phyloP scores from a whole-genome alignment of 306 rosid species.

The Herpetospermum pedunculosum region DNA sequence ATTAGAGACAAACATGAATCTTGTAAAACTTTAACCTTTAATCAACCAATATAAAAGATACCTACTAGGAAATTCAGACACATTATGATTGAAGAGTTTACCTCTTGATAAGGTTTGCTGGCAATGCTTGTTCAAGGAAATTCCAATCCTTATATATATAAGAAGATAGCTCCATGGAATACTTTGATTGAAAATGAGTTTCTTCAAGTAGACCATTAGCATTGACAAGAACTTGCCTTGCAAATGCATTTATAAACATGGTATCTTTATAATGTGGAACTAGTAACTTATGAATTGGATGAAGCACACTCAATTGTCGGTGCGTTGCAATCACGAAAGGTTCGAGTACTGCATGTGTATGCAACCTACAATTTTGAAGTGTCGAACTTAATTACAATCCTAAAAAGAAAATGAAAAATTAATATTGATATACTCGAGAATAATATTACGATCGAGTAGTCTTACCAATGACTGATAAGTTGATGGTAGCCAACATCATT shows the following conservation, averaged over 20 bases:
- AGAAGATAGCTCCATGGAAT: constrained; percentile 65
- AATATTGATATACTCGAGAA: too few species aligned
- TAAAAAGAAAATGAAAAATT: too few species aligned
- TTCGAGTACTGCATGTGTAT: constrained; percentile 71
- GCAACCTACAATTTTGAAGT: constrained; percentile 54
- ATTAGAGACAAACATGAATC: too few species aligned
- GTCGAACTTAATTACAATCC: too few species aligned
- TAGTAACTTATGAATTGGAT: constrained; percentile 65
- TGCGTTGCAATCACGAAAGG: constrained; percentile 71
- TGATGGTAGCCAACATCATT: constrained; percentile 69
- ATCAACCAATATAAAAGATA: too few species aligned
- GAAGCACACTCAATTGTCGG: constrained; percentile 70
- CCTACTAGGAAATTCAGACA: neutral
- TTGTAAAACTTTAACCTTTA: too few species aligned
- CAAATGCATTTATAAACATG: constrained; percentile 68
- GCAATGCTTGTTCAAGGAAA: constrained; percentile 77
- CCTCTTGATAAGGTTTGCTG: constrained; percentile 66
- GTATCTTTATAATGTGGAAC: constrained; percentile 84
- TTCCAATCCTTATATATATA: constrained; percentile 52
- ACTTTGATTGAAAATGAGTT: constrained; percentile 50
- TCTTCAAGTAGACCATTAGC: constrained; percentile 58
- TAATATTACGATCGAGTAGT: too few species aligned
- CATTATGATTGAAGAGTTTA: constrained; percentile 4
- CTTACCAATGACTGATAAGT: constrained; percentile 71
- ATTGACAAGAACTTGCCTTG: constrained; percentile 50